phyloP scores from a whole-genome alignment of 345 rosid genomes.

The Moricandia moricandioides region DNA sequence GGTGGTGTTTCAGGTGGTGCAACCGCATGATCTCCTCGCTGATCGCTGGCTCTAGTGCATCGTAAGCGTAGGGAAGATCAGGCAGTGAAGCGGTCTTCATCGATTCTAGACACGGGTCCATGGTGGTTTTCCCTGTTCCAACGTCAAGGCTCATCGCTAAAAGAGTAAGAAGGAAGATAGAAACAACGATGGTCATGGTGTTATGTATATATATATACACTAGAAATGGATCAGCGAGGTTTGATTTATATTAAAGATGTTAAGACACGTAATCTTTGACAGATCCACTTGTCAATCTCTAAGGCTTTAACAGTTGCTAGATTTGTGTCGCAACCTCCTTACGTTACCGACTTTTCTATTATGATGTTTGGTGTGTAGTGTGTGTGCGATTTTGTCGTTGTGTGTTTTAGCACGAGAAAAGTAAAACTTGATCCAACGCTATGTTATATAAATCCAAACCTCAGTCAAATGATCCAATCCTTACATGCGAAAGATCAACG shows the following conservation, averaged over 20 bases:
- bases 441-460: neutral
- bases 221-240: neutral
- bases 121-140: constrained; percentile 1
- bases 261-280: constrained; percentile 1
- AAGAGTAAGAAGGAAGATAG: neutral
- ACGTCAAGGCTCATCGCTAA: constrained; percentile 7
- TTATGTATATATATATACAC: neutral
- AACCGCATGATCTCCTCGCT: constrained; percentile 92
- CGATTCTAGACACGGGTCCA: constrained; percentile 35
- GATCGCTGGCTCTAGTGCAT: constrained; percentile 84
- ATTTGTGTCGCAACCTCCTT: constrained; percentile 25
- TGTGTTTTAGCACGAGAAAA: constrained; percentile 2
- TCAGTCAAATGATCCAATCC: constrained; percentile 16
- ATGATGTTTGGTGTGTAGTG: neutral
- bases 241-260: constrained; percentile 1
- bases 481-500: neutral
- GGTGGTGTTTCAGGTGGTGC: constrained; percentile 96
- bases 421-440: neutral
- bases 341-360: neutral
- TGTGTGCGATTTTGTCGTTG: constrained; percentile 4
- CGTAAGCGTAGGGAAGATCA: constrained; percentile 83
- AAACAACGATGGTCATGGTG: constrained; percentile 14
- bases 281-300: constrained; percentile 20
- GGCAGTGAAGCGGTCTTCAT: constrained; percentile 69
- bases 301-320: constrained; percentile 2